phyloP scores from a whole-genome alignment of 441 rosid species.

The Mallotus repandus region DNA sequence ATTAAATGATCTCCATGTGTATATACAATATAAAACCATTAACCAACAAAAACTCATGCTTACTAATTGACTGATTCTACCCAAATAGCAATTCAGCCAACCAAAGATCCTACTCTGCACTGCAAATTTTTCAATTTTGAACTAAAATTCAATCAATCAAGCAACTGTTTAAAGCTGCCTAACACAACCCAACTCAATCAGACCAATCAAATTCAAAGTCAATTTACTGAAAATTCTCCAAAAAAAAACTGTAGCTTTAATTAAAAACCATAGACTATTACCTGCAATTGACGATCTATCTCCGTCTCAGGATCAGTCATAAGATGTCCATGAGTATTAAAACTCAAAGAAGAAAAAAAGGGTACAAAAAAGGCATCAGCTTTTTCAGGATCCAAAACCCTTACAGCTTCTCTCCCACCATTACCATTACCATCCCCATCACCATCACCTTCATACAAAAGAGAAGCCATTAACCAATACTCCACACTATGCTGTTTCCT shows the following conservation, averaged over 20 bases:
- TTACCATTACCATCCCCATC: slow-evolving; percentile 24
- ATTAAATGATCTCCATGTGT: neutral
- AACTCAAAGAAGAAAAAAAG: slow-evolving; percentile 86
- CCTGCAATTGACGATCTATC: slow-evolving; percentile 84
- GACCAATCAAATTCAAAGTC: neutral
- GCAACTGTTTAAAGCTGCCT: too few relatives aligned
- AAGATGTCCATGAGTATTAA: slow-evolving; percentile 78
- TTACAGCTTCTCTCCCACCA: slow-evolving; percentile 52
- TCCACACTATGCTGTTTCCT: slow-evolving; percentile 86
- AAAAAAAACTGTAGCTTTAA: neutral
- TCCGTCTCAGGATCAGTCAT: slow-evolving; percentile 93
- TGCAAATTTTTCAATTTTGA: neutral
- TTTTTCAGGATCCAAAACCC: slow-evolving; percentile 86
- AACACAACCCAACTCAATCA: neutral
- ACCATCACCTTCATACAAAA: slow-evolving; percentile 45
- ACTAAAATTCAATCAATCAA: too few relatives aligned
- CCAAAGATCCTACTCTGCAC: neutral
- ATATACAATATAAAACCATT: neutral
- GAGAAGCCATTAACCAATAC: slow-evolving; percentile 97
- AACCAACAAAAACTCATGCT: neutral
- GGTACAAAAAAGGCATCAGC: slow-evolving; percentile 91
- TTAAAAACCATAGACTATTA: slow-evolving; percentile 7
- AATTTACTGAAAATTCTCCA: slow-evolving; percentile 4
- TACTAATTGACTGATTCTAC: neutral
- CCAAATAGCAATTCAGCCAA: neutral